phyloP scores from a whole-genome alignment of 2,329 filamentous ascomycete species.

The Diaporthe nobilis region DNA sequence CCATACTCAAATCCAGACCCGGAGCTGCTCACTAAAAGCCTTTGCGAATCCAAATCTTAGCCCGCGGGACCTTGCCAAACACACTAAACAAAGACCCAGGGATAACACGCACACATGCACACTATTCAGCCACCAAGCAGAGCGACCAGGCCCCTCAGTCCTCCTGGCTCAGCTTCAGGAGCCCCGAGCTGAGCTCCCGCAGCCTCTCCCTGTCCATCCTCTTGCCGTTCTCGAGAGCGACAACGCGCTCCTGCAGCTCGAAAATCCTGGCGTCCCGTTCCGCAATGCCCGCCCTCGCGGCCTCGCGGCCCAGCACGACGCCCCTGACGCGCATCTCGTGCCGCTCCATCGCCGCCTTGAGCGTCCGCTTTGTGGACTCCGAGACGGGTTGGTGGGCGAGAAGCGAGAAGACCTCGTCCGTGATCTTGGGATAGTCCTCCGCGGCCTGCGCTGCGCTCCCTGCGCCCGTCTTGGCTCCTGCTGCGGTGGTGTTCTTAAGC shows the following conservation, averaged over 20 bases:
- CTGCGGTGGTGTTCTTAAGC: slow-evolving; percentile 8
- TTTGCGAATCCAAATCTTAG: too few relatives aligned
- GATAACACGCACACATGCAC: not conserved
- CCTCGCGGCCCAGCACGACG: slow-evolving; percentile 75
- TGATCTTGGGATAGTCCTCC: slow-evolving; percentile 53
- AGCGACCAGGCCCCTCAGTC: not conserved
- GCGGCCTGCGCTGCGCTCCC: not conserved
- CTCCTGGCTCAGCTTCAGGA: slow-evolving; percentile 35
- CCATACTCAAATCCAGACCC: not conserved
- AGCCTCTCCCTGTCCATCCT: slow-evolving; percentile 39
- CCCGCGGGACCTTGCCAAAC: not conserved
- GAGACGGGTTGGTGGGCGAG: slow-evolving; percentile 61
- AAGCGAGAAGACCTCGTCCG: slow-evolving; percentile 63
- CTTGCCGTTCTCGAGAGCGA: slow-evolving; percentile 55
- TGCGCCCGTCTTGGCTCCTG: slow-evolving; percentile 33
- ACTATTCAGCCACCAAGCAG: not conserved
- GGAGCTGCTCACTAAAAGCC: not conserved
- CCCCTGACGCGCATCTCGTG: slow-evolving; percentile 73
- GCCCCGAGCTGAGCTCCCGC: slow-evolving; percentile 38
- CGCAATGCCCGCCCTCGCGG: slow-evolving; percentile 72
- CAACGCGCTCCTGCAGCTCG: slow-evolving; percentile 54
- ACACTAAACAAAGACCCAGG: not conserved
- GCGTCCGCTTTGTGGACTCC: slow-evolving; percentile 51
- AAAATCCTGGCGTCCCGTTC: slow-evolving; percentile 68
- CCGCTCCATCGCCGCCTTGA: slow-evolving; percentile 64